Percentiles rank a stretch among this genome's conserved stretches.
These are phyloP conservation scores for Colletotrichum sansevieriae DNA, from an alignment of 2,329 filamentous ascomycete genomes.

Conservation along the genomic window DNA sequence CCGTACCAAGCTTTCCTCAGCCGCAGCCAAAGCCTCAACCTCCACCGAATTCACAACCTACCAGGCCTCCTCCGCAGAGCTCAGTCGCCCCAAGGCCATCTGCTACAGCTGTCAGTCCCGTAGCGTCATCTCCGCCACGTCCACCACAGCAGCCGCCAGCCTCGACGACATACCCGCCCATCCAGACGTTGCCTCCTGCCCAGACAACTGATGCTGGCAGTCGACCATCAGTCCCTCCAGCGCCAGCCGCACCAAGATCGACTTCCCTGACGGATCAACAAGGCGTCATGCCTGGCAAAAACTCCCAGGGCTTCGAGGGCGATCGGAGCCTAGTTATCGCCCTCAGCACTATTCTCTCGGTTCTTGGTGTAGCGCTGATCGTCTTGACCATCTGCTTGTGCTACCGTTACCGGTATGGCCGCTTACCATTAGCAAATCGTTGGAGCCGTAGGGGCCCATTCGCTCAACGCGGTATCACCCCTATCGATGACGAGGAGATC, in stretches of 20 bases:
- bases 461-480: constrained; percentile 66
- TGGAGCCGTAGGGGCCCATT: constrained; percentile 59
- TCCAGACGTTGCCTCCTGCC: neutral
- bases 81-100: neutral
- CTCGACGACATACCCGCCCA: neutral
- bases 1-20: constrained; percentile 1
- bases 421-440: constrained; percentile 51
- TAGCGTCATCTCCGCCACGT: constrained; percentile 1
- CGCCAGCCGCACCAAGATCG: constrained; percentile 33
- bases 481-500: constrained; percentile 75
- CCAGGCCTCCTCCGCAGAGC: constrained; percentile 13
- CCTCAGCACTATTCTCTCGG: constrained; percentile 63
- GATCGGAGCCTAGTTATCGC: constrained; percentile 62
- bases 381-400: constrained; percentile 53
- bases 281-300: constrained; percentile 30
- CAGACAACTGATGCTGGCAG: constrained; percentile 36
- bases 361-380: constrained; percentile 57
- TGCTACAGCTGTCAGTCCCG: neutral
- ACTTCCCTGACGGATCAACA: constrained; percentile 27
- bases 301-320: constrained; percentile 41
- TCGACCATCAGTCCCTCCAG: neutral
- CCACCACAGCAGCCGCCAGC: neutral
- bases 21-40: neutral
- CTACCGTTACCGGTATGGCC: constrained; percentile 52
- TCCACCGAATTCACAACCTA: neutral